Base-by-base conservation (phyloP, 2,329 filamentous ascomycete species). In the Cytospora schulzeri region DNA sequence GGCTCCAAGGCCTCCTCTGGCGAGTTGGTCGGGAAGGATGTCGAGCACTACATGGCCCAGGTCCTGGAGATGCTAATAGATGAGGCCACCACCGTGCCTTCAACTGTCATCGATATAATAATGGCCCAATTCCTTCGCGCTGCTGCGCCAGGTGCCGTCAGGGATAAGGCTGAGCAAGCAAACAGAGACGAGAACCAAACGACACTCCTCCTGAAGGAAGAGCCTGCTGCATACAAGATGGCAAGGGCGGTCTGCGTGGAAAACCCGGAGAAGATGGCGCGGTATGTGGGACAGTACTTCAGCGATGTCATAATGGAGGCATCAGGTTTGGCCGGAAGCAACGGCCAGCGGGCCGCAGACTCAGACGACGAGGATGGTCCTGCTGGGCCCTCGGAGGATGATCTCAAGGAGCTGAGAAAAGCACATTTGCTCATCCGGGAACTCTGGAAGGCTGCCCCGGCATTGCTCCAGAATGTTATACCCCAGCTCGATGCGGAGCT, bases 251-350 rank as follows among this genome's bases (percentile, higher is more conserved):
- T 99, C 53, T 99, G 95, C 80, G 95, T 93, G 71, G 86, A 86
- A 22, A 96, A 89, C 70, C 88, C 91, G 0, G 94, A 97, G 70
- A 96, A 96, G 77, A 97, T 99, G 94, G 90, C 92, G 1, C 90
- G 93, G 67, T 92, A 96, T 70, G 90, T 98, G 63, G 94, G 92
- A 69, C 93, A 96, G 73, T 99, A 98, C 76, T 99, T 99, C 75
- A 96, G 93, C 76, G 93, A 96, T 63, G 93, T 98, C 59, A 96
- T 99, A 64, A 88, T 98, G 67, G 93, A 97, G 73, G 91, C 93
- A 4, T 93, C 88, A 45, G 86, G 81, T 15, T 83, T 86, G 54
- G 80, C 80, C 24, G 79, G 80, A 12, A 81, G 80, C 61, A 89
- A 87, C 68, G 85, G 85, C 5, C 80, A 83, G 62, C 85, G 84